Evolutionary conservation across 2,329 filamentous ascomycete species (phyloP).

Genomic region (Dactylonectria estremocensis): DNA sequence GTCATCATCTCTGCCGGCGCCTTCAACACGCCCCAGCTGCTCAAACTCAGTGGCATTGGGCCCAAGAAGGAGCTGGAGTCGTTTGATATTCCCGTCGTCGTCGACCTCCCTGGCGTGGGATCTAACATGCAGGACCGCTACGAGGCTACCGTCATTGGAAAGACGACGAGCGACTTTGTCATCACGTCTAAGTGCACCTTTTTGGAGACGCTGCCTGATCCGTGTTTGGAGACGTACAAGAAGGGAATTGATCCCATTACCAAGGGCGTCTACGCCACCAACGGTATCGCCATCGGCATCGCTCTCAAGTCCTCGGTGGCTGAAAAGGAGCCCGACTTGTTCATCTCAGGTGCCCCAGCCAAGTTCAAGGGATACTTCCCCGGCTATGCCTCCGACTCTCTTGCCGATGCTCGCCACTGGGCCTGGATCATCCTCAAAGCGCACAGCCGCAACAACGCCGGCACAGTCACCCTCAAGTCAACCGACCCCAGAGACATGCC

Average conservation of each 20-base stretch:
- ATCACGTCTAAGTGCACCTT: constrained; percentile 44
- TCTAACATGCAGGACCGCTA: constrained; percentile 72
- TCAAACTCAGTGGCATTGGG: constrained; percentile 62
- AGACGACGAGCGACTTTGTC: constrained; percentile 36
- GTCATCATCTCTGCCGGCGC: constrained; percentile 66
- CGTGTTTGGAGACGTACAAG: constrained; percentile 39
- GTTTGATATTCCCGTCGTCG: constrained; percentile 51
- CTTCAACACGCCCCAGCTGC: constrained; percentile 66
- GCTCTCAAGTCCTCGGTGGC: constrained; percentile 53
- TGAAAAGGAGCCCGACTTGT: constrained; percentile 65
- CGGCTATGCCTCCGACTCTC: constrained; percentile 63
- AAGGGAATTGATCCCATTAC: constrained; percentile 33
- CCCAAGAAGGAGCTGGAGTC: constrained; percentile 44
- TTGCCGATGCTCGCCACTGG: constrained; percentile 59
- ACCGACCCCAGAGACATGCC: constrained; percentile 75
- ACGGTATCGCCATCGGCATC: constrained; percentile 69
- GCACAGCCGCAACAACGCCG: constrained; percentile 68
- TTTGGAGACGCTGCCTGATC: constrained; percentile 34
- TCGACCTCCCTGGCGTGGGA: constrained; percentile 68
- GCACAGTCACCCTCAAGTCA: constrained; percentile 74
- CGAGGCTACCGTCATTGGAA: constrained; percentile 49
- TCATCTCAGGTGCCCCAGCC: constrained; percentile 68
- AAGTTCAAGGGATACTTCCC: constrained; percentile 72
- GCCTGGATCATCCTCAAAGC: constrained; percentile 66
- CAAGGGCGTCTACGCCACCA: constrained; percentile 57